Evolutionary conservation across 106 monocot species (phyloP).

Genomic region (Alisma plantagoaquatica): DNA sequence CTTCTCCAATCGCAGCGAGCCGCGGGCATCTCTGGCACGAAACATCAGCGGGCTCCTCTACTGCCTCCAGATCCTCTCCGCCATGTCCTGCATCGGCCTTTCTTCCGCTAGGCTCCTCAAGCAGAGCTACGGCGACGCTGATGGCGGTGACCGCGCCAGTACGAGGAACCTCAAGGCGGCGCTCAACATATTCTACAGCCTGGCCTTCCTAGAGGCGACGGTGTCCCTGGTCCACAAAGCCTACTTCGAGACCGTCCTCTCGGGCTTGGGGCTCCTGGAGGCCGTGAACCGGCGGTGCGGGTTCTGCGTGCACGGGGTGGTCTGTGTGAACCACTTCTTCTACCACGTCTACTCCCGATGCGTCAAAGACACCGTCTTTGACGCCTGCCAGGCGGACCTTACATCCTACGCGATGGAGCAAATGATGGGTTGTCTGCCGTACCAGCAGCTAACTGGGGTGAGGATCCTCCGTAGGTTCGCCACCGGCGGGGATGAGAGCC

Average conservation of each 20-base stretch:
- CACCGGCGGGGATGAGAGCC: not conserved
- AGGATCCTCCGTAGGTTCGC: conserved; percentile 1
- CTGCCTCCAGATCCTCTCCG: conserved; percentile 48
- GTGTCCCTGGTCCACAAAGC: conserved; percentile 17
- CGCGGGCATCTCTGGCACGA: conserved; percentile 19
- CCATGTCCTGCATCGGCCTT: conserved; percentile 23
- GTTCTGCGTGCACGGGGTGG: not conserved
- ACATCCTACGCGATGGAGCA: not conserved
- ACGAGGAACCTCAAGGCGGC: conserved; percentile 11
- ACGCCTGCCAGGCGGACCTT: conserved; percentile 11
- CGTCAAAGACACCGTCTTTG: conserved; percentile 12
- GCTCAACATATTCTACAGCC: conserved; percentile 42
- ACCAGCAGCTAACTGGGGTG: conserved; percentile 11
- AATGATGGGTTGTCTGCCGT: not conserved
- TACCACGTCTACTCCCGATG: conserved; percentile 11
- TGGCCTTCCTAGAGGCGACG: conserved; percentile 26
- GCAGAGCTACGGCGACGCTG: conserved; percentile 25
- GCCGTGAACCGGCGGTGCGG: conserved; percentile 2
- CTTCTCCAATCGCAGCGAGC: conserved; percentile 14
- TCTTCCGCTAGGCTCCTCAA: conserved; percentile 26
- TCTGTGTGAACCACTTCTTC: conserved; percentile 10
- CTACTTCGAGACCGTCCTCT: conserved; percentile 4
- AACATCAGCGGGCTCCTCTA: conserved; percentile 29
- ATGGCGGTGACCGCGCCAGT: too few species aligned
- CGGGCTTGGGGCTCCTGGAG: conserved; percentile 1